Conservation (phyloP, 768 basidiomycete species). For the Pleurotus tuber-regium region DNA sequence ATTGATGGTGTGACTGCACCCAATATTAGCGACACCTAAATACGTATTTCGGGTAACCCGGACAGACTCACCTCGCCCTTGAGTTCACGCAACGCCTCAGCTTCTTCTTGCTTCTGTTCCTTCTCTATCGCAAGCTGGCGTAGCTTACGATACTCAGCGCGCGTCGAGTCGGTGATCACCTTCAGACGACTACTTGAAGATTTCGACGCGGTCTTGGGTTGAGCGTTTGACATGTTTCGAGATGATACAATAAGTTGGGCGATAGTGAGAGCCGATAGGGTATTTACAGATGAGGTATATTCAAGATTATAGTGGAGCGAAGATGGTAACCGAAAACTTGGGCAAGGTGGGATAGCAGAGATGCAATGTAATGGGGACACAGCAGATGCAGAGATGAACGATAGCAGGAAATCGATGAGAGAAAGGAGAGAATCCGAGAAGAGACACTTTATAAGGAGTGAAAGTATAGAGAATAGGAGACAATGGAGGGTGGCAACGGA, state of each 20-base stretch:
- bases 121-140: constrained; percentile 9
- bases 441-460: background rate
- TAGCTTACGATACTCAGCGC: constrained; percentile 1
- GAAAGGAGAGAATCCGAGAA: background rate
- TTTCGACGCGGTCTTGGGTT: background rate
- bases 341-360: too few species aligned
- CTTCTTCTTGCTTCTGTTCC: constrained; percentile 9
- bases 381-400: background rate
- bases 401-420: background rate
- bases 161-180: background rate
- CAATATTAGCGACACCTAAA: too few species aligned
- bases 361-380: background rate
- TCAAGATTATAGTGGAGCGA: too few species aligned
- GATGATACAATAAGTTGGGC: background rate
- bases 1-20: constrained; percentile 4
- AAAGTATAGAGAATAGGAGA: constrained; percentile 1
- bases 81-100: constrained; percentile 1
- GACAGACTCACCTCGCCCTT: constrained; percentile 4
- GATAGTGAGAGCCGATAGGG: background rate
- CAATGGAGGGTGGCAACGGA: background rate
- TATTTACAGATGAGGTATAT: background rate
- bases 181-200: background rate
- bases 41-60: too few species aligned
- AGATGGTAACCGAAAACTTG: too few species aligned
- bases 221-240: background rate